Evolutionary conservation across 164 flowering plant species (phyloP).

Genomic region (Buxus sempervirens): DNA sequence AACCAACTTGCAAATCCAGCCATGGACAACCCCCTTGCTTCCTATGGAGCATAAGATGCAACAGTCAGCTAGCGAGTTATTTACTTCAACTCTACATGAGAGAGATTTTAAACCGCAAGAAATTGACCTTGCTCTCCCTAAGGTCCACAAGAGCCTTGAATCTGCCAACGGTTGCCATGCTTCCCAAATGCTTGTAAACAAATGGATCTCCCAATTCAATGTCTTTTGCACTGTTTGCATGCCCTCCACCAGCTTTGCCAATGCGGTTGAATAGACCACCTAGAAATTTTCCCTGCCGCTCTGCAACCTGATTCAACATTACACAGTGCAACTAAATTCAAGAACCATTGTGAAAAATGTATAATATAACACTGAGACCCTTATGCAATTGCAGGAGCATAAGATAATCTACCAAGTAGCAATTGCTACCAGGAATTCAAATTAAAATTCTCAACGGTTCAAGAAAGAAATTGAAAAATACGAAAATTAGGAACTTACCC

Average conservation of each 20-base stretch:
- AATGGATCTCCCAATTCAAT: slow-evolving; percentile 62
- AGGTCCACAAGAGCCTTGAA: slow-evolving; percentile 97
- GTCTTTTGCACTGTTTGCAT: slow-evolving; percentile 51
- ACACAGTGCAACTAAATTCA: background rate
- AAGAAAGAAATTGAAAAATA: too few relatives aligned
- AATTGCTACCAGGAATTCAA: background rate
- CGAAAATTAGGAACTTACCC: too few relatives aligned
- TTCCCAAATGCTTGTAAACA: slow-evolving; percentile 89
- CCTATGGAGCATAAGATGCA: slow-evolving; percentile 38
- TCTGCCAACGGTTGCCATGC: slow-evolving; percentile 95
- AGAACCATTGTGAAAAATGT: background rate
- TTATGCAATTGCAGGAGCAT: background rate
- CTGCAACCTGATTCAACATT: slow-evolving; percentile 67
- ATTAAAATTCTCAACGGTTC: background rate
- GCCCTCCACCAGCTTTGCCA: slow-evolving; percentile 79
- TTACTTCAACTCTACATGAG: background rate
- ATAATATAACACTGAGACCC: background rate
- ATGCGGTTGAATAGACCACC: slow-evolving; percentile 56
- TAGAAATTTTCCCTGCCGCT: slow-evolving; percentile 87
- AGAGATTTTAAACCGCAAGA: background rate
- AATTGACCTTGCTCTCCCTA: slow-evolving; percentile 77
- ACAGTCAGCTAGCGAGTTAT: background rate
- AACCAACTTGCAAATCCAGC: slow-evolving; percentile 88
- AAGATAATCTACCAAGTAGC: background rate
- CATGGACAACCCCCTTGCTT: slow-evolving; percentile 68